Base-by-base conservation (phyloP, 1,284 basidiomycete genomes). In the Amylostereum areolatum region DNA sequence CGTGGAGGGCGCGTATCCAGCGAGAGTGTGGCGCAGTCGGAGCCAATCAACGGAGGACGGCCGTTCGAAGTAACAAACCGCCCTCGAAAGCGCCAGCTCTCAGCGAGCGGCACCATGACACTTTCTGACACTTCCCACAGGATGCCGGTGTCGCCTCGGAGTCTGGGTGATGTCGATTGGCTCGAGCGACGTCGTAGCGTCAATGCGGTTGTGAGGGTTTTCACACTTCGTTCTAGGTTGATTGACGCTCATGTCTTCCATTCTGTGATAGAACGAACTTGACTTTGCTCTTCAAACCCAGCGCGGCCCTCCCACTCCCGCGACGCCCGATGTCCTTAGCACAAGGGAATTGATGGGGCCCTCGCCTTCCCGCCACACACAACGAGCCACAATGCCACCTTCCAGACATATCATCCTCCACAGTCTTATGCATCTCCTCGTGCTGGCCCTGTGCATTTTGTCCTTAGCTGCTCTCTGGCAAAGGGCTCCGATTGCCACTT, bases 41-140 rank as follows among this genome's bases (percentile, higher is more conserved):
- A 52, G 29, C 30, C 35, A 11, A 18, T 18, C 18, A 18, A 18
- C 18, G 18, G 18, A 18, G 18, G 43, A 45, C 68, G 75, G 51
- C 72, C 74, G 1, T 89, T 89, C 57, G 86, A 89, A 61, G 85
- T 90, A 27, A 64, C 82, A 25, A 89, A 88, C 61, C 74, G 87
- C 39, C 83, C 81, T 7, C 74, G 79, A 40, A 63, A 61, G 32
- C 77, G 74, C 28, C 72, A 69, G 53, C 64, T 67, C 11, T 80
- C 75, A 51, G 71, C 61, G 24, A 72, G 74, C 51, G 76, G 73
- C 55, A 66, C 75, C n/a, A 65, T 69, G 37, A 70, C 60, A 5
- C 60, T 66, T 64, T 60, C 72, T 61, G 60, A 69, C 60, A 57
- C 64, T 52, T 63, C 67, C 49, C 69, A 68, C 39, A 60, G 59